Evolutionary conservation across 768 basidiomycete genomes (phyloP).

Genomic region (Pleurotus citrinopileatus): DNA sequence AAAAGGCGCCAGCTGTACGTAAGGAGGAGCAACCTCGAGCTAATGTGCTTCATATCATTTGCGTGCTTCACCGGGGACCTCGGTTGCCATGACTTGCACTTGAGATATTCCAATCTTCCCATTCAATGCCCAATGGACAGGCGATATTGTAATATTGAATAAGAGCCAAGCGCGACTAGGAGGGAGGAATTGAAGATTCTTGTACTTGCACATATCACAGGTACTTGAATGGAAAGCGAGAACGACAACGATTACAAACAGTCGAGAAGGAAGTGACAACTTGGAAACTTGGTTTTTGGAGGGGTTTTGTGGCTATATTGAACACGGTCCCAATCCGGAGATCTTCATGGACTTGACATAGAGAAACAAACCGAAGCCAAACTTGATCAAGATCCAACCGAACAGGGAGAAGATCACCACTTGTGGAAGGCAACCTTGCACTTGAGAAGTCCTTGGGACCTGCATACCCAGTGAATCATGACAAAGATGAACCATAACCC

Average conservation of each 20-base stretch:
- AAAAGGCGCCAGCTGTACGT: background rate
- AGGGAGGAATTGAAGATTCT: slow-evolving; percentile 28
- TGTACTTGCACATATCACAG: slow-evolving; percentile 46
- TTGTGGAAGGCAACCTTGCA: slow-evolving; percentile 35
- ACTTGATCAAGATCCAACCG: slow-evolving; percentile 41
- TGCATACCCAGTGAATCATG: slow-evolving; percentile 15
- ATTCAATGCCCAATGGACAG: slow-evolving; percentile 2
- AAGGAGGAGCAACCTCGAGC: too few species aligned
- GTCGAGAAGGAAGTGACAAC: slow-evolving; percentile 54
- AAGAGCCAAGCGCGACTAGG: slow-evolving; percentile 9
- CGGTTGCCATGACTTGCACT: too few species aligned
- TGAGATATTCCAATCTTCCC: background rate
- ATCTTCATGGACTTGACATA: slow-evolving; percentile 38
- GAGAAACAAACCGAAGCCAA: slow-evolving; percentile 47
- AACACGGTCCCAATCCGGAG: slow-evolving; percentile 42
- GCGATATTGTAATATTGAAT: slow-evolving; percentile 6
- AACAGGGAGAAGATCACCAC: slow-evolving; percentile 38
- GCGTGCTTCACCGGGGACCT: too few species aligned
- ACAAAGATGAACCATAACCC: slow-evolving; percentile 11
- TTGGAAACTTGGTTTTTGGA: slow-evolving; percentile 58
- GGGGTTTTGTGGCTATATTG: slow-evolving; percentile 46
- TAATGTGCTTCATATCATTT: too few species aligned
- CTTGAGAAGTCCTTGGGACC: slow-evolving; percentile 35
- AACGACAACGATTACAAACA: slow-evolving; percentile 50
- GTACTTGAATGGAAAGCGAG: slow-evolving; percentile 37